Conservation (phyloP, 2,329 filamentous ascomycete genomes). For the Pestalotiopsis fici region DNA sequence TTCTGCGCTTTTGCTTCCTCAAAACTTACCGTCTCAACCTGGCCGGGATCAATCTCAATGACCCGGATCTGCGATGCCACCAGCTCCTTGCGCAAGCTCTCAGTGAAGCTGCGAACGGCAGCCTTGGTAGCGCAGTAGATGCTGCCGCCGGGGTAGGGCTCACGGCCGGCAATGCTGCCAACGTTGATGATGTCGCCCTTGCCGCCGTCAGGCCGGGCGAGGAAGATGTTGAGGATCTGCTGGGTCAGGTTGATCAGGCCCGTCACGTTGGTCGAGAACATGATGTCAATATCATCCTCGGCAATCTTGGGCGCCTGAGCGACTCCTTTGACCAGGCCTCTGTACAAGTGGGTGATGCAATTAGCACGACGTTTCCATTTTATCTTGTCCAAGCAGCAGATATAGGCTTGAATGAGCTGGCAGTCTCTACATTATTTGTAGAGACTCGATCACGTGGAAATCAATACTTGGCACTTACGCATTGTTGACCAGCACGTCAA, state of each 20-base stretch:
- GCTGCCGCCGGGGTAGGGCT: constrained; percentile 70
- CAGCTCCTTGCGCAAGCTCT: constrained; percentile 69
- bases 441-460: not conserved
- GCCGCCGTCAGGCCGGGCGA: constrained; percentile 72
- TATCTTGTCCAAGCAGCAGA: not conserved
- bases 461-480: constrained; percentile 60
- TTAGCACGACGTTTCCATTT: not conserved
- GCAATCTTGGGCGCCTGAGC: constrained; percentile 83
- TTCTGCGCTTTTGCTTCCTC: not conserved
- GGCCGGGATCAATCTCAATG: constrained; percentile 75
- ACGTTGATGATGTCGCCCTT: constrained; percentile 93
- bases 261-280: constrained; percentile 93
- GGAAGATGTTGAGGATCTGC: constrained; percentile 81
- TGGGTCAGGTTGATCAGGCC: constrained; percentile 97
- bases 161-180: constrained; percentile 62
- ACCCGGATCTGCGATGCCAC: constrained; percentile 70
- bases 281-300: constrained; percentile 78
- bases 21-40: constrained; percentile 65
- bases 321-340: constrained; percentile 86
- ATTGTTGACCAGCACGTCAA: constrained; percentile 94
- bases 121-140: constrained; percentile 83
- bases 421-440: no score
- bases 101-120: constrained; percentile 72
- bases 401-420: not conserved
- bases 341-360: constrained; percentile 34